A percentile compares a stretch with the other conserved stretches of the same genome.
Conservation (phyloP, 441 rosid species). For the Brassica balearica region DNA sequence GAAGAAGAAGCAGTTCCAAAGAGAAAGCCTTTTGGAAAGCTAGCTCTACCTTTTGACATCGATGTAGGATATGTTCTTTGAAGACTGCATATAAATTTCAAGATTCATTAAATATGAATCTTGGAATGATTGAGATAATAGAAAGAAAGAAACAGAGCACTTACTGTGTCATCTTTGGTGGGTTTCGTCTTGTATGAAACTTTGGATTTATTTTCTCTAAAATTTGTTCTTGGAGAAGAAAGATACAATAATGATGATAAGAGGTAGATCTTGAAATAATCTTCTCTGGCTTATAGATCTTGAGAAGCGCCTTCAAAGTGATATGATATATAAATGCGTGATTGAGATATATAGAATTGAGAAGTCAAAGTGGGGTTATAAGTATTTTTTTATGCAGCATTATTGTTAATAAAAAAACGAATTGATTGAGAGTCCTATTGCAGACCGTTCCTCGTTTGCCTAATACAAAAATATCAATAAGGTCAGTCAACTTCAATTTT, state of each 20-base stretch:
- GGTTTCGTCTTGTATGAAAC: conserved; percentile 23
- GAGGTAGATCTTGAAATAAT: conserved; percentile 15
- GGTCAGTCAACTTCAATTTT: conserved; percentile 27
- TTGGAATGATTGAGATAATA: conserved; percentile 18
- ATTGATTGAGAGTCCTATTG: conserved; percentile 19
- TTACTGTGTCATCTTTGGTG: conserved; percentile 42
- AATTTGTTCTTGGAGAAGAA: conserved; percentile 10
- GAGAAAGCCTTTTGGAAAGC: conserved; percentile 49
- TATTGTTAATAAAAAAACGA: neutral
- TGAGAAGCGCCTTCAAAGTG: conserved; percentile 6
- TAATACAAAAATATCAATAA: neutral
- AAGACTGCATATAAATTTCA: conserved; percentile 28
- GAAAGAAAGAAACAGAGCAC: conserved; percentile 24
- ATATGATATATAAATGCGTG: conserved; percentile 41
- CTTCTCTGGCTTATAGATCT: conserved; percentile 21
- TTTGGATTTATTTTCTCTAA: neutral
- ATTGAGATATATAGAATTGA: conserved; percentile 28
- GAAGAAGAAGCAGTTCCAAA: conserved; percentile 52
- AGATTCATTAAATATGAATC: neutral
- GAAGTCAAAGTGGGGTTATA: conserved; percentile 36
- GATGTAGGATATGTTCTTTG: conserved; percentile 40
- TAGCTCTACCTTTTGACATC: conserved; percentile 43
- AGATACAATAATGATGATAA: conserved; percentile 5
- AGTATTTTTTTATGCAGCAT: conserved; percentile 1
- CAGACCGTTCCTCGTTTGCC: neutral